Base-by-base conservation (phyloP, 2,329 filamentous ascomycete species). In the Pyricularia grisea region DNA sequence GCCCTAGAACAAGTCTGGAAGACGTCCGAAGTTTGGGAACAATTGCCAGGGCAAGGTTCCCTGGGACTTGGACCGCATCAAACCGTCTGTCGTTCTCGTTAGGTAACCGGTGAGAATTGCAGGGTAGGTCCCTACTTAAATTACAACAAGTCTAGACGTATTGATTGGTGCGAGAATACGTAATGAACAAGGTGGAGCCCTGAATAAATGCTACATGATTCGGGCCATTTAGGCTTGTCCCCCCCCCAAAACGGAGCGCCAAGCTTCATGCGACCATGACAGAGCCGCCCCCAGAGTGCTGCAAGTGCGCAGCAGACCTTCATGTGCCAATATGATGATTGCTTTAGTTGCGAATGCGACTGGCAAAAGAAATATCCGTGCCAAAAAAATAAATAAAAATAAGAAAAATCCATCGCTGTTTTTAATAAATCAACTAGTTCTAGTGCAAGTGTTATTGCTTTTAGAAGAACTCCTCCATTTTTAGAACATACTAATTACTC, bases 1-100 rank as follows among this genome's bases (percentile, higher is more conserved):
- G 64, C 20, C 33, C 23, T 31, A 64, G 64, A 65, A 65, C 64
- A 65, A 70, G 69, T 68, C 68, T 68, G 68, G 70, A 65, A 68
- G 67, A 70, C 67, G 63, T 69, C 68, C 69, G 28, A 64, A 50
- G 42, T n/a, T 50, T 50, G 42, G 42, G 17, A 50, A 50, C 42
- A n/a, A 1, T n/a, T 50, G 17, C 42, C 42, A 50, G n/a, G 33
- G 33, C 33, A 36, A 50, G 42, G 42, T 50, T 20, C 42, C 42
- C 17, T 50, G 42, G 42, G 17, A 50, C 17, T 17, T 6, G 4
- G 42, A 50, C 42, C 42, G 42, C 42, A 50, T 50, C 20, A 50
- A 50, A 20, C 42, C 42, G 17, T 50, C 14, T 50, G 42, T 50
- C 42, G 42, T 50, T 50, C 42, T 50, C 42, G 42, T 50, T 50